Evolutionary conservation across 2,329 filamentous ascomycete genomes (phyloP).

Genomic region (Neofusicoccum cordaticola): DNA sequence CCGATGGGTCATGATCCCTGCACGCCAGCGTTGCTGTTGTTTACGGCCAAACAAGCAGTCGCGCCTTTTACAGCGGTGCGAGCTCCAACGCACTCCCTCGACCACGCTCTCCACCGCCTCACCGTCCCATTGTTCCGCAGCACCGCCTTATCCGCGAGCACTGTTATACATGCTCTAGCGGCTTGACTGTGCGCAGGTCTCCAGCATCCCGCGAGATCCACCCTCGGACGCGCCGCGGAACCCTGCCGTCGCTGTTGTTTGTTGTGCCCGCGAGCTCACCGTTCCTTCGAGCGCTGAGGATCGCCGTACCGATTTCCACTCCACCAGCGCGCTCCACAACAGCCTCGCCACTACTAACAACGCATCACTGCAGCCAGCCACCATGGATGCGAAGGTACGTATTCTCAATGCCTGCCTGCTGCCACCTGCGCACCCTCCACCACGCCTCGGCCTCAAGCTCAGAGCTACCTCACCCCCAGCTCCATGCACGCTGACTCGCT

Average conservation of each 20-base stretch:
- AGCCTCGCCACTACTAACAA: constrained; percentile 21
- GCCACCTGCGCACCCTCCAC: constrained; percentile 2
- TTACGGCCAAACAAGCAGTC: neutral
- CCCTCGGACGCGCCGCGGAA: constrained; percentile 15
- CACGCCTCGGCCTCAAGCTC: neutral
- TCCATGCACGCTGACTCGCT: neutral
- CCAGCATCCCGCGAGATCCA: constrained; percentile 25
- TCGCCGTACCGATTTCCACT: constrained; percentile 8
- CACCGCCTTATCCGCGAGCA: constrained; percentile 35
- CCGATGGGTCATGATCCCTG: neutral
- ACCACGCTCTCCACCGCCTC: constrained; percentile 20
- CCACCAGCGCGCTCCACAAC: constrained; percentile 1
- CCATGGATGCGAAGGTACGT: constrained; percentile 47
- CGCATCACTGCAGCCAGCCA: constrained; percentile 20
- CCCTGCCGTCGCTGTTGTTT: constrained; percentile 8
- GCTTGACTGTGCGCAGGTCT: constrained; percentile 18
- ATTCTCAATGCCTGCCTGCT: constrained; percentile 11
- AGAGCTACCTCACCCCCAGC: neutral
- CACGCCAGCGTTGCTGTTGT: neutral
- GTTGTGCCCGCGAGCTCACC: constrained; percentile 10
- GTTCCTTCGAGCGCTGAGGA: constrained; percentile 8
- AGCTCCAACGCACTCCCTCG: constrained; percentile 18
- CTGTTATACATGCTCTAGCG: constrained; percentile 35
- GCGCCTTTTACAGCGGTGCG: constrained; percentile 14
- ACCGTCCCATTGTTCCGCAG: constrained; percentile 37